Conservation (phyloP, 1,284 basidiomycete genomes). For the Fomitiporia mediterranea region DNA sequence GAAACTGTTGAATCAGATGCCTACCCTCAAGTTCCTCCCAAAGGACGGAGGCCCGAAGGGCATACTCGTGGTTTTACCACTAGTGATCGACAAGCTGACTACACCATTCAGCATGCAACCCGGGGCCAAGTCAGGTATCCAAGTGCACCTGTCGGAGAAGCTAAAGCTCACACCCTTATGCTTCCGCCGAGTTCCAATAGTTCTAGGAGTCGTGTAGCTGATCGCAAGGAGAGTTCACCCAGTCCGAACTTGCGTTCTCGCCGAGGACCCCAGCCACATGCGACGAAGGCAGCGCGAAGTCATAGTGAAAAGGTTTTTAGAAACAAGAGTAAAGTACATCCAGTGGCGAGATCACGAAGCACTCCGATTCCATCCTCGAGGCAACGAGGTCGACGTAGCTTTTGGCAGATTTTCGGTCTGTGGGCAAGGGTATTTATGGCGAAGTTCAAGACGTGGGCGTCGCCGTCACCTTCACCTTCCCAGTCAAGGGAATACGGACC, state of each 20-base stretch:
- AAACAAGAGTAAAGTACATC: slow-evolving; percentile 5
- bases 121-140: slow-evolving; percentile 13
- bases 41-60: slow-evolving; percentile 1
- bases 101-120: slow-evolving; percentile 15
- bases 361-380: slow-evolving; percentile 14
- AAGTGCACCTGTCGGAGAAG: slow-evolving; percentile 17
- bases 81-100: slow-evolving; percentile 10
- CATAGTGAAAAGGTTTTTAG: slow-evolving; percentile 18
- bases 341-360: slow-evolving; percentile 13
- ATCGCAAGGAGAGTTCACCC: not conserved
- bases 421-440: slow-evolving; percentile 17
- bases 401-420: slow-evolving; percentile 15
- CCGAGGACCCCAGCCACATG: slow-evolving; percentile 5
- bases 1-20: not conserved
- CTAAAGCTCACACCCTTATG: slow-evolving; percentile 16
- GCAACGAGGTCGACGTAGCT: not conserved
- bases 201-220: not conserved
- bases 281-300: slow-evolving; percentile 13
- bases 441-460: slow-evolving; percentile 14
- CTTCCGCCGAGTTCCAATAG: slow-evolving; percentile 9
- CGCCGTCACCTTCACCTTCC: slow-evolving; percentile 3
- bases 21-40: slow-evolving; percentile 11
- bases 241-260: slow-evolving; percentile 3
- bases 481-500: not conserved
- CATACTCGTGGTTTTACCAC: not conserved